phyloP scores from a whole-genome alignment of 257 asterid species.

The Linderniella brevidens region DNA sequence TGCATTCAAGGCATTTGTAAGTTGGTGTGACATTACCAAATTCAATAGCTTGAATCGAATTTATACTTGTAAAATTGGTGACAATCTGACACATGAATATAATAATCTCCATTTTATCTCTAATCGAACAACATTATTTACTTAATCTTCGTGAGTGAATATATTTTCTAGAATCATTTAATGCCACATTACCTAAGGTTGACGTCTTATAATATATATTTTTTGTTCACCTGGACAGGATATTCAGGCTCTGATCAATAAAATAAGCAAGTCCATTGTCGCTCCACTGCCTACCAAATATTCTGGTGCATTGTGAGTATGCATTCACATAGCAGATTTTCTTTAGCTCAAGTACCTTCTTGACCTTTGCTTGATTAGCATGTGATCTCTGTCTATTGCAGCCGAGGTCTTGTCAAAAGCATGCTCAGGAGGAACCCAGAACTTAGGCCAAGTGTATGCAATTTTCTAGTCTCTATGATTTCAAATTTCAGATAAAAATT shows the following conservation, averaged over 20 bases:
- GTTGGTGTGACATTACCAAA: slow-evolving; percentile 19
- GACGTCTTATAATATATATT: too few species aligned
- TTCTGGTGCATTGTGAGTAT: slow-evolving; percentile 76
- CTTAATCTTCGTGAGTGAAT: neutral
- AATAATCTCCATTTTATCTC: slow-evolving; percentile 1
- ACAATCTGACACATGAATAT: neutral
- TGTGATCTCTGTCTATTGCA: slow-evolving; percentile 10
- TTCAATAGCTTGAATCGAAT: too few species aligned
- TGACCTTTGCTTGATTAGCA: neutral
- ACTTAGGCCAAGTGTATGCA: slow-evolving; percentile 70
- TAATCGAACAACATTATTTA: too few species aligned
- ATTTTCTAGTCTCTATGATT: too few species aligned
- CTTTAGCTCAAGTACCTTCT: neutral
- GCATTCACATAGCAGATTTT: slow-evolving; percentile 1
- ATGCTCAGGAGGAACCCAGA: slow-evolving; percentile 86
- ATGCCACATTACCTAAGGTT: too few species aligned
- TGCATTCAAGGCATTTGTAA: slow-evolving; percentile 94
- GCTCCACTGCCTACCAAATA: slow-evolving; percentile 72
- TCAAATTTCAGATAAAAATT: neutral
- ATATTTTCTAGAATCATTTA: too few species aligned
- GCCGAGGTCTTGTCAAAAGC: slow-evolving; percentile 83
- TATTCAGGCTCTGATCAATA: slow-evolving; percentile 85
- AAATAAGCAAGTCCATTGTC: slow-evolving; percentile 77
- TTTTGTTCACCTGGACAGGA: slow-evolving; percentile 33
- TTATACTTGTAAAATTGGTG: neutral